These are phyloP conservation scores for Echium plantagineum DNA, from an alignment of 257 asterid species.

Conservation along the genomic window DNA sequence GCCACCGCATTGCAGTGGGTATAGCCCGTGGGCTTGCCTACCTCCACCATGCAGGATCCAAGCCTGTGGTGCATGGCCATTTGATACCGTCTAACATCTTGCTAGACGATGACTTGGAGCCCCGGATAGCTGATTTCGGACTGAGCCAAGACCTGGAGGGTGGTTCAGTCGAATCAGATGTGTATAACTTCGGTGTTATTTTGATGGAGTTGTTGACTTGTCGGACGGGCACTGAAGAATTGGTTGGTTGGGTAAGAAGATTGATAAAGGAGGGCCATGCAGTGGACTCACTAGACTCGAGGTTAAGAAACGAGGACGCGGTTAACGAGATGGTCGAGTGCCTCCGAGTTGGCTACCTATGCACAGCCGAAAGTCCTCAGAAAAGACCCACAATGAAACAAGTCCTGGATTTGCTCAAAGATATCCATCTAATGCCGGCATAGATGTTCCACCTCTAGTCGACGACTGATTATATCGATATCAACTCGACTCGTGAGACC, in stretches of 20 bases:
- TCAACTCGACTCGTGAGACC: not conserved
- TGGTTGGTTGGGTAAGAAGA: slow-evolving; percentile 41
- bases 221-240: slow-evolving; percentile 29
- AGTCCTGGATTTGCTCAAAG: slow-evolving; percentile 76
- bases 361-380: slow-evolving; percentile 66
- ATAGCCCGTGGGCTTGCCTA: slow-evolving; percentile 89
- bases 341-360: slow-evolving; percentile 74
- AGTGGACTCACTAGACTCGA: slow-evolving; percentile 47
- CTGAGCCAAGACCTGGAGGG: slow-evolving; percentile 30
- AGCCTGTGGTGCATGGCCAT: slow-evolving; percentile 76
- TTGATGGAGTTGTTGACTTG: slow-evolving; percentile 64
- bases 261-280: slow-evolving; percentile 52
- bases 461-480: slow-evolving; percentile 7
- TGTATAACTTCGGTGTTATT: slow-evolving; percentile 63
- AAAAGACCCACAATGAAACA: slow-evolving; percentile 90
- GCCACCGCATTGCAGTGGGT: slow-evolving; percentile 96
- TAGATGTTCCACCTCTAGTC: slow-evolving; percentile 3
- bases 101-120: slow-evolving; percentile 70
- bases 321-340: slow-evolving; percentile 76
- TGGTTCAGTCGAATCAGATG: slow-evolving; percentile 51
- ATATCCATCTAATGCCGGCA: slow-evolving; percentile 30
- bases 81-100: slow-evolving; percentile 51
- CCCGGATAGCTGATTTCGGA: slow-evolving; percentile 62
- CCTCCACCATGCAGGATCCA: slow-evolving; percentile 83
- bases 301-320: slow-evolving; percentile 45